Evolutionary conservation across 208 protist genomes (phyloP).

Genomic region (Trichomonas tenax): DNA sequence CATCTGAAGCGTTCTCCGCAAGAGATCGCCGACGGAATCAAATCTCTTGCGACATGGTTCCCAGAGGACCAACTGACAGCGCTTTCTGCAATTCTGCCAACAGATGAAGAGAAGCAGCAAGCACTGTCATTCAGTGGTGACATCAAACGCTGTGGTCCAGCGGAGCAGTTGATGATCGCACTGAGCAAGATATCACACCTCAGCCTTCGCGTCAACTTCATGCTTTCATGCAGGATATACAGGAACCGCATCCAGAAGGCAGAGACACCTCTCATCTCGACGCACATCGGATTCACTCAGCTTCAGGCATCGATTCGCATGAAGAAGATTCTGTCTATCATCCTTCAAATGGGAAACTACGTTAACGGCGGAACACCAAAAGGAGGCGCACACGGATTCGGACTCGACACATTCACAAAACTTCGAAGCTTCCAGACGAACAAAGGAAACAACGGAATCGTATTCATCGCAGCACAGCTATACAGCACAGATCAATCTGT

Average conservation of each 20-base stretch:
- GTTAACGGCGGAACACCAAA: not conserved
- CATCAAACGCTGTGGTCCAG: not conserved
- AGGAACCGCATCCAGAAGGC: not conserved
- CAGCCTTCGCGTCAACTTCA: not conserved
- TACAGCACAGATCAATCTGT: not conserved
- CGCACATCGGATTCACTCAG: not conserved
- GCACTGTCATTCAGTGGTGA: not conserved
- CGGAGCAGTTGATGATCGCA: not conserved
- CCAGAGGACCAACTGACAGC: not conserved
- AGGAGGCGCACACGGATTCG: constrained; percentile 5
- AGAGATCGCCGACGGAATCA: not conserved
- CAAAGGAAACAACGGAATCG: not conserved
- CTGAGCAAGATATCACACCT: not conserved
- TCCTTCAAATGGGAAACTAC: not conserved
- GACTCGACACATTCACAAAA: not conserved
- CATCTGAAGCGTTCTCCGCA: not conserved
- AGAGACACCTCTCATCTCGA: not conserved
- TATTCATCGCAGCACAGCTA: not conserved
- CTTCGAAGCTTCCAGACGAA: not conserved
- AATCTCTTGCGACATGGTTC: not conserved
- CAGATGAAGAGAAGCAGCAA: not conserved
- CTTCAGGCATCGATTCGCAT: not conserved
- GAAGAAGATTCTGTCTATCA: not conserved
- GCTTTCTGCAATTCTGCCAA: not conserved
- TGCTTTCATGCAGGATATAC: not conserved